Evolutionary conservation across 805 yeast species (phyloP), one percentile per base, ranked within the genome.

Genomic region (Saccharomycopsis oosterbeekiorum): DNA sequence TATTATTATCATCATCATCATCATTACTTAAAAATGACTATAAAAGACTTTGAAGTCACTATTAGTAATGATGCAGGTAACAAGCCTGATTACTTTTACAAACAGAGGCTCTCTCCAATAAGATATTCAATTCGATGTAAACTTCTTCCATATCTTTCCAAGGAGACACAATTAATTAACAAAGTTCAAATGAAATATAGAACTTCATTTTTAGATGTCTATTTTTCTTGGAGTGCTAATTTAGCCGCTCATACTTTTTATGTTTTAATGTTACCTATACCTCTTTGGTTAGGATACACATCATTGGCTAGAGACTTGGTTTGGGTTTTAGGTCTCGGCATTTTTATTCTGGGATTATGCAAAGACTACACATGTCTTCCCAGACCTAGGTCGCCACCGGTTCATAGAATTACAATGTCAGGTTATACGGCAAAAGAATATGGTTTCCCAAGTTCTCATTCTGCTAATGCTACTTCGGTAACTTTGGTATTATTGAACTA

Each of bases 201-300:
- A 61, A 70, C 73, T 43, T 77, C 83, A 1, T 57, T 71, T 17
- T 72, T 85, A 58, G 97, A 92, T 73, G 68, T 77, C 29, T 94
- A 87, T 68, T 93, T 93, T 73, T 87, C 96, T 9, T 83, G 89
- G 77, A 82, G 96, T 2, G 97, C 98, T 17, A 85, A 87, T 67
- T 76, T 94, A 65, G 99, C 97, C 0, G 83, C 96, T 4, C 99
- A 93, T 73, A 89, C 97, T 0, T 94, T 94, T 70, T 93, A 93
- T 71, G 96, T 94, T 57, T 71, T 93, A 57, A 84, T 89, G 84
- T 78, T 93, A 42, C 99, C 99, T 0, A 70, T 88, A 10, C 89
- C 94, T 12, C 78, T 83, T 40, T 93, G 97, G 96, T 81, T 85
- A 63, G 97, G 96, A 0, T 78, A 76, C 37, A 76, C 80, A 4